phyloP scores from a whole-genome alignment of 352 stramenopile species.

The Pythium rhizo-oryzae region DNA sequence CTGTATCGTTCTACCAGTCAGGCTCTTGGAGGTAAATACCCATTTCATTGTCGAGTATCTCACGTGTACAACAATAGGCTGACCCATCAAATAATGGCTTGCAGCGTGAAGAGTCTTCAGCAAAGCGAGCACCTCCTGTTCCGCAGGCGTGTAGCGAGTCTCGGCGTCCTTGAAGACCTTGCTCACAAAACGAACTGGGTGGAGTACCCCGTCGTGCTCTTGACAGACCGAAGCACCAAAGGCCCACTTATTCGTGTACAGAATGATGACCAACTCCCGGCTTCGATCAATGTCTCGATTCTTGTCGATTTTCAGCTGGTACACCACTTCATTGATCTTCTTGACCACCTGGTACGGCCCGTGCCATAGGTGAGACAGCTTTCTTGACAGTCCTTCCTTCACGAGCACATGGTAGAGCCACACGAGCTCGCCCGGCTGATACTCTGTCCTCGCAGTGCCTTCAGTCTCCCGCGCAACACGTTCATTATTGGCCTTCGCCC shows the following conservation, averaged over 20 bases:
- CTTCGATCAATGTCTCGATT: neutral
- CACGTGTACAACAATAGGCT: constrained; percentile 7
- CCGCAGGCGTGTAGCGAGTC: neutral
- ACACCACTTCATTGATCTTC: constrained; percentile 6
- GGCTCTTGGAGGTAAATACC: constrained; percentile 11
- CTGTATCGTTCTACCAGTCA: constrained; percentile 2
- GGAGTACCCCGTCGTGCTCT: constrained; percentile 6
- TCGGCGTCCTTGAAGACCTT: constrained; percentile 21
- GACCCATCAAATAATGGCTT: neutral
- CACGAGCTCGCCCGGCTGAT: constrained; percentile 8
- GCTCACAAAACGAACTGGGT: constrained; percentile 15
- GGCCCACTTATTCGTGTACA: constrained; percentile 22
- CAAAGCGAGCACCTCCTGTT: constrained; percentile 22
- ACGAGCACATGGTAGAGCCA: constrained; percentile 22
- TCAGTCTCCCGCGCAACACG: neutral
- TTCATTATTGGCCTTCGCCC: constrained; percentile 5
- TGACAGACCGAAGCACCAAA: constrained; percentile 13
- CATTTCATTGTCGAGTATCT: constrained; percentile 17
- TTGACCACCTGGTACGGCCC: constrained; percentile 13
- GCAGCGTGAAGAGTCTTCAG: constrained; percentile 8
- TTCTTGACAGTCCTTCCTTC: constrained; percentile 9
- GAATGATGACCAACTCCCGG: constrained; percentile 4
- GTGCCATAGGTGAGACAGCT: constrained; percentile 24
- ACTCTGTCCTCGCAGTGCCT: constrained; percentile 2
- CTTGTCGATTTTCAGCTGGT: constrained; percentile 13